A percentile compares a stretch with the other conserved stretches of the same genome.
These are phyloP conservation scores for Pythium utonaiense DNA, from an alignment of 352 stramenopile genomes.

Conservation along the genomic window DNA sequence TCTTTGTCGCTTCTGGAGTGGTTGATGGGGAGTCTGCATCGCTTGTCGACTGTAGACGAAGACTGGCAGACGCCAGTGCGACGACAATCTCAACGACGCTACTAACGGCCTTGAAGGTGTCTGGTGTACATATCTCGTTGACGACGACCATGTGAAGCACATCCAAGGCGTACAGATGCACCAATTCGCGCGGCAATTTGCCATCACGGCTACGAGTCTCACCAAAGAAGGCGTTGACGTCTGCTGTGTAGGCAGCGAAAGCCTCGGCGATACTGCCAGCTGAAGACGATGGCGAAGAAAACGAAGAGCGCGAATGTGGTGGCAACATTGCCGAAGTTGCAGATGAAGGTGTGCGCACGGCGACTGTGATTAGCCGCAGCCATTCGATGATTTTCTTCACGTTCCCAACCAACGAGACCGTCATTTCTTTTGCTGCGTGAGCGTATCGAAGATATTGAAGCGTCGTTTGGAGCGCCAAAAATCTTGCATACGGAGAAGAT, in stretches of 20 bases:
- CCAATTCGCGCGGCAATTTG: constrained; percentile 26
- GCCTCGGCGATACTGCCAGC: constrained; percentile 16
- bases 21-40: constrained; percentile 6
- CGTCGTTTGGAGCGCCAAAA: constrained; percentile 43
- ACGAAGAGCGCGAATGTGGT: constrained; percentile 1
- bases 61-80: constrained; percentile 35
- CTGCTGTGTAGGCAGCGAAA: constrained; percentile 15
- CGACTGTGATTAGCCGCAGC: constrained; percentile 11
- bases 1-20: constrained; percentile 45
- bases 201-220: constrained; percentile 1
- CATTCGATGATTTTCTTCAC: constrained; percentile 22
- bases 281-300: constrained; percentile 11
- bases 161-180: constrained; percentile 54
- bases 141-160: constrained; percentile 41
- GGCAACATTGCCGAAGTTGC: not conserved
- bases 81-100: constrained; percentile 53
- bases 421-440: constrained; percentile 28
- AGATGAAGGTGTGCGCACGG: not conserved
- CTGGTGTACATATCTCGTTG: constrained; percentile 19
- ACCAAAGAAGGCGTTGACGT: constrained; percentile 32
- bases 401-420: not conserved
- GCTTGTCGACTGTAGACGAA: constrained; percentile 29
- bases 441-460: constrained; percentile 31
- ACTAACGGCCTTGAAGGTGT: constrained; percentile 30
- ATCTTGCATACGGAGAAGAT: constrained; percentile 26